phyloP scores from a whole-genome alignment of 192 early-diverging fungal genomes.

The Dissophora ornata region DNA sequence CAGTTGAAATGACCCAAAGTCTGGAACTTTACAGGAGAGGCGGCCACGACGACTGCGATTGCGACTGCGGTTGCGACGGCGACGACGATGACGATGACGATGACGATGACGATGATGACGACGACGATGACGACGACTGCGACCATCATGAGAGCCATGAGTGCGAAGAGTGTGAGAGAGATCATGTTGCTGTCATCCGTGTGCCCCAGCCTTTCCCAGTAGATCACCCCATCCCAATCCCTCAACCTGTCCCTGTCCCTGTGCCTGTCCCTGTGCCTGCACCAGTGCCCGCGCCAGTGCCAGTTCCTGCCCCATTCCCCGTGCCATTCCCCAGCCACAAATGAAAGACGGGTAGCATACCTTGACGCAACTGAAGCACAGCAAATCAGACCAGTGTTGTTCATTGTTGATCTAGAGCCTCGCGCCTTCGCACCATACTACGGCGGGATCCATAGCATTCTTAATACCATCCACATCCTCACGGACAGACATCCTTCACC shows the following conservation, averaged over 20 bases:
- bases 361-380: too few relatives aligned
- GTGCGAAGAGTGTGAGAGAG: not conserved
- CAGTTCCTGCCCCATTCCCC: constrained; percentile 1
- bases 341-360: too few relatives aligned
- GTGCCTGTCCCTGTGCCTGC: constrained; percentile 5
- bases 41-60: constrained; percentile 25
- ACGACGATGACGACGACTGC: not conserved
- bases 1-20: constrained; percentile 4
- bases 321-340: not conserved
- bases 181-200: constrained; percentile 5
- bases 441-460: too few relatives aligned
- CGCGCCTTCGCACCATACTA: too few relatives aligned
- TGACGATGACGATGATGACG: constrained; percentile 5
- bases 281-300: not conserved
- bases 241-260: constrained; percentile 17
- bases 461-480: too few relatives aligned
- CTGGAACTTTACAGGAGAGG: not conserved
- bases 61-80: not conserved
- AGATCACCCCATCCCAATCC: constrained; percentile 21
- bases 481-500: too few relatives aligned
- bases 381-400: too few relatives aligned
- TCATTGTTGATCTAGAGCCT: too few relatives aligned
- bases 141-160: not conserved
- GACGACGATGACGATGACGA: constrained; percentile 2
- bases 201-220: constrained; percentile 28